Percentiles rank a stretch among this genome's conserved stretches.
These are phyloP conservation scores for Leptographium radiaticola DNA, from an alignment of 2,329 filamentous ascomycete genomes.

Conservation along the genomic window DNA sequence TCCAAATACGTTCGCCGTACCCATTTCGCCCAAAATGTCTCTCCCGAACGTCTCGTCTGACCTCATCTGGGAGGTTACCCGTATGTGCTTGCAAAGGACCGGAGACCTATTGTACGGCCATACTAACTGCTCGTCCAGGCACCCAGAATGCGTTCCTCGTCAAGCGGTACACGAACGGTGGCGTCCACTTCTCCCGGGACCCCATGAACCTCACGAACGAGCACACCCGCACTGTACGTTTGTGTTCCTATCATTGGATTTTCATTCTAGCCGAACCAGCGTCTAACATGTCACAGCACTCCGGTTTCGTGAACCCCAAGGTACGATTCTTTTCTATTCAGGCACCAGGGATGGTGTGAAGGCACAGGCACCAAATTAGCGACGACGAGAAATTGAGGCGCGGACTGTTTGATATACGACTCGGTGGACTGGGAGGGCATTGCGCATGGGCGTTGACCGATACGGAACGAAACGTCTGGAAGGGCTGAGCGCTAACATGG, in stretches of 20 bases:
- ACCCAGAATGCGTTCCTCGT: conserved; percentile 81
- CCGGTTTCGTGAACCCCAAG: conserved; percentile 89
- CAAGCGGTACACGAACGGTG: conserved; percentile 71
- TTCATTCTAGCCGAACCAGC: no score
- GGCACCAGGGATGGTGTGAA: neutral
- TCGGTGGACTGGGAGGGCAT: no score
- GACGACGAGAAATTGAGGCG: neutral
- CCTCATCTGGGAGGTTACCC: conserved; percentile 88
- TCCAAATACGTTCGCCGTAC: neutral
- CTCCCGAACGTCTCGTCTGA: conserved; percentile 72
- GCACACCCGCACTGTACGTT: conserved; percentile 72
- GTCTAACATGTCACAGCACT: conserved; percentile 45
- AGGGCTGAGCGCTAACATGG: neutral
- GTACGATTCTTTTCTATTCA: conserved; percentile 31
- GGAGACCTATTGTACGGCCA: neutral
- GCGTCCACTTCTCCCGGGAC: conserved; percentile 84
- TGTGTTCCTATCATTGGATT: neutral
- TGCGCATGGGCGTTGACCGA: no score
- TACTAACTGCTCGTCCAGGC: conserved; percentile 37
- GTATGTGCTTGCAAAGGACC: conserved; percentile 44
- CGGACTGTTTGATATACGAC: neutral
- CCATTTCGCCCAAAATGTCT: conserved; percentile 27
- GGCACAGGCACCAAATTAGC: neutral
- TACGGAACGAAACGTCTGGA: neutral
- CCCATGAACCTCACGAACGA: conserved; percentile 87